Conservation (phyloP, 208 protist genomes). For the Kentomonas sorsogonicus region DNA sequence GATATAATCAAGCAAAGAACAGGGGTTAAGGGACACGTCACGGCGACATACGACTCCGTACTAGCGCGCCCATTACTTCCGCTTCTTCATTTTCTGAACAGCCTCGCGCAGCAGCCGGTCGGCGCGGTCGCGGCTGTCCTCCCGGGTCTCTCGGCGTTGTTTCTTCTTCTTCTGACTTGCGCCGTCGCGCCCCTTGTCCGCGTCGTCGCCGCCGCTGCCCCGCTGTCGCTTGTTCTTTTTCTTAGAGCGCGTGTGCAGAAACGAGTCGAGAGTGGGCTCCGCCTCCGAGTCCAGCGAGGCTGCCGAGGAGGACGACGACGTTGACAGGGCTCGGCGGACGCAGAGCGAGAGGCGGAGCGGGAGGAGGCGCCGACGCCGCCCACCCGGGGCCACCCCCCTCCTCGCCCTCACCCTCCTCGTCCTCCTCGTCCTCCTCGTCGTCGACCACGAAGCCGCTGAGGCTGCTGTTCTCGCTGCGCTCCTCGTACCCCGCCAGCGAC, state of each 20-base stretch:
- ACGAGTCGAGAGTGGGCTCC: neutral
- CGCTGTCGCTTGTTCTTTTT: neutral
- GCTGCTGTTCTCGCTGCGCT: conserved; percentile 33
- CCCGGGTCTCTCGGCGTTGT: neutral
- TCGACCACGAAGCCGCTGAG: conserved; percentile 63
- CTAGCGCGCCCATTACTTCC: too few relatives aligned
- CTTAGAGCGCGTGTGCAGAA: neutral
- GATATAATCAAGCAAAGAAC: too few relatives aligned
- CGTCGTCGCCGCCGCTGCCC: neutral
- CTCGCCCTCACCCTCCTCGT: conserved; percentile 6
- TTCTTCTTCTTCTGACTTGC: neutral
- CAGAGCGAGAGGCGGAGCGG: too few relatives aligned
- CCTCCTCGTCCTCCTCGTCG: conserved; percentile 39
- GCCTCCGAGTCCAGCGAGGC: neutral
- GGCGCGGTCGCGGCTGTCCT: neutral
- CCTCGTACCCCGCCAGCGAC: conserved; percentile 26
- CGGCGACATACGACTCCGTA: too few relatives aligned
- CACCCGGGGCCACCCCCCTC: neutral
- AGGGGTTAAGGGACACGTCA: too few relatives aligned
- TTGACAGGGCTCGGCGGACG: too few relatives aligned
- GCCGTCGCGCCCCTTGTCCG: neutral
- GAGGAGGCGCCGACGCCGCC: neutral
- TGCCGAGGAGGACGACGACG: neutral
- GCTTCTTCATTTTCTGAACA: too few relatives aligned
- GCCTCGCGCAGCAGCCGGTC: neutral